Base-by-base conservation (phyloP, 2,329 filamentous ascomycete genomes). In the Lachnellula willkommii region DNA sequence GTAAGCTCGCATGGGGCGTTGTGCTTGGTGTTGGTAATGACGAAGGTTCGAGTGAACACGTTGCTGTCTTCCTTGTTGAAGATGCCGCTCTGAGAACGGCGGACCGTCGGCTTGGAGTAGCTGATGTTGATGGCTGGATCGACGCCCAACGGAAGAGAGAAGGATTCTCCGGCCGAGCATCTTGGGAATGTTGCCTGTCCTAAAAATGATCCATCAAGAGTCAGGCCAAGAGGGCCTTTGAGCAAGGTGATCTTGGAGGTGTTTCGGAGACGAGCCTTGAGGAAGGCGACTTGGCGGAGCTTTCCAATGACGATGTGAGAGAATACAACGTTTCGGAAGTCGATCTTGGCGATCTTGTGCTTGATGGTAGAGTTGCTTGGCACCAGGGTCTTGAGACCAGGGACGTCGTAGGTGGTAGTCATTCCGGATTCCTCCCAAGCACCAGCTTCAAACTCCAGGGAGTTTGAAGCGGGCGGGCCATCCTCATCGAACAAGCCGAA, bases 191-290 rank as follows among this genome's bases (percentile, higher is more conserved):
- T 72, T 1, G 78, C 76, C 54, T 79, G 79, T 3, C 83, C 83
- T 53, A 87, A 72, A 69, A 86, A 87, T 8, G 75, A 76, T 3
- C 81, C 80, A 65, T 87, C 84, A n/a, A 87, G 76, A 0, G 80
- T 85, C 7, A 87, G 72, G 5, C 82, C 80, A 0, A 76, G 75
- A 1, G 75, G 74, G 4, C 82, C 83, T 50, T 73, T 72, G 20
- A 84, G 76, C 6, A 87, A 72, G 0, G 80, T 79, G 45, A 84
- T 73, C 59, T 75, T 77, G 64, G 77, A 81, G 15, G 68, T 72
- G 67, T 87, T 87, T 50, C 73, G 75, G 42, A 87, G 68, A 51
- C 75, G 74, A 15, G 81, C 81, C 58, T 80, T 79, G 52, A 87
- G 76, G 71, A 82, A 85, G 1, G 83, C 83, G 3, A 73, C 78